Conservation (phyloP, 2,329 filamentous ascomycete genomes). For the Malbranchea zuffiana region DNA sequence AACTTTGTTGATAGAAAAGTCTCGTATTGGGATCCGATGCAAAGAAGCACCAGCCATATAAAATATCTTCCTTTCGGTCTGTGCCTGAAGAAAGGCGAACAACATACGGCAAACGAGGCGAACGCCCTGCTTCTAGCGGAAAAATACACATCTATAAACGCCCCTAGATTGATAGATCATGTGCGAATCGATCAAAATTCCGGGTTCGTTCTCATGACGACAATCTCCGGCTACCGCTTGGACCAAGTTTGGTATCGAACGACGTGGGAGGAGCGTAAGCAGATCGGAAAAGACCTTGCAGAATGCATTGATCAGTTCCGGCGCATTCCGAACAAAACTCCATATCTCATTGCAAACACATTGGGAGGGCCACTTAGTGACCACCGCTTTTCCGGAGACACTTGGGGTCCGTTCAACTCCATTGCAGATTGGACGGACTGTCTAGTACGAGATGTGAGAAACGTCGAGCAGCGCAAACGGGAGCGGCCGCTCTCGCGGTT, state of each 20-base stretch:
- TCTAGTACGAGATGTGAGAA: slow-evolving; percentile 5
- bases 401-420: slow-evolving; percentile 13
- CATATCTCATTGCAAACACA: slow-evolving; percentile 11
- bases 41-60: slow-evolving; percentile 1
- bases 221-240: slow-evolving; percentile 7
- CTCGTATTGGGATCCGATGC: slow-evolving; percentile 6
- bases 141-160: slow-evolving; percentile 12
- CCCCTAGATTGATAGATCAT: slow-evolving; percentile 13
- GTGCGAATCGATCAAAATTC: slow-evolving; percentile 9
- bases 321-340: slow-evolving; percentile 11
- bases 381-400: slow-evolving; percentile 3
- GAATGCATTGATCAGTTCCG: slow-evolving; percentile 11
- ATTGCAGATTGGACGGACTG: slow-evolving; percentile 11
- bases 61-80: slow-evolving; percentile 13
- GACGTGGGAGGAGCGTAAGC: slow-evolving; percentile 12
- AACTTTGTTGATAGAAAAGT: slow-evolving; percentile 3
- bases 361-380: slow-evolving; percentile 9
- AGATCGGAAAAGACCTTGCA: slow-evolving; percentile 13
- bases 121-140: slow-evolving; percentile 11
- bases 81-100: slow-evolving; percentile 8
- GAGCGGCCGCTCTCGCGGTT: slow-evolving; percentile 9
- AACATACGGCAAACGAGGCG: slow-evolving; percentile 11
- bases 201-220: slow-evolving; percentile 14
- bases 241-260: slow-evolving; percentile 7
- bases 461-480: slow-evolving; percentile 3